Conservation (phyloP, 768 basidiomycete genomes). For the Russula ochroleuca region DNA sequence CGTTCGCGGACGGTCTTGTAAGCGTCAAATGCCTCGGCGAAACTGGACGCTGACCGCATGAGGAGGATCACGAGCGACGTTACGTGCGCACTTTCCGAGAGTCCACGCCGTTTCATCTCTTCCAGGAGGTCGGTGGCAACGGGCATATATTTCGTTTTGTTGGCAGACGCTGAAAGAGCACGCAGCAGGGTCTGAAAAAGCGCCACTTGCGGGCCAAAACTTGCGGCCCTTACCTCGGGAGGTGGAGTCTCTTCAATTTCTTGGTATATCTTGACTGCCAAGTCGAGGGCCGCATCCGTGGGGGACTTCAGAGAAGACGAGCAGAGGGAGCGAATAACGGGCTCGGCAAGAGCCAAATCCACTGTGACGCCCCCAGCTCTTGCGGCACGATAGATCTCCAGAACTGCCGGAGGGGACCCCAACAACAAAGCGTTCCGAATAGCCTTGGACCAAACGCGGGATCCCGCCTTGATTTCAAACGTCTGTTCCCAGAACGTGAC, state of each 20-base stretch:
- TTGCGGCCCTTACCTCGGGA: not conserved
- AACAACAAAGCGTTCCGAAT: conserved; percentile 47
- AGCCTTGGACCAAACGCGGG: conserved; percentile 51
- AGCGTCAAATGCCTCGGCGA: conserved; percentile 56
- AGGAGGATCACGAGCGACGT: conserved; percentile 56
- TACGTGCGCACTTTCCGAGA: conserved; percentile 45
- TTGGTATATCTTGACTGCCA: conserved; percentile 50
- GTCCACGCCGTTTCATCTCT: conserved; percentile 57
- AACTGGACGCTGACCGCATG: conserved; percentile 56
- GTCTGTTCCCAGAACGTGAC: conserved; percentile 37
- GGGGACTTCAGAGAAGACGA: conserved; percentile 36
- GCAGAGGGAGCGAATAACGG: conserved; percentile 51
- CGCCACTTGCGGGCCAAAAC: conserved; percentile 30
- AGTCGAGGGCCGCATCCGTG: conserved; percentile 45
- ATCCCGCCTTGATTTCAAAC: conserved; percentile 40
- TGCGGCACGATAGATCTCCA: conserved; percentile 48
- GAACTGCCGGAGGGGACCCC: conserved; percentile 40
- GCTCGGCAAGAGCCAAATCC: conserved; percentile 49
- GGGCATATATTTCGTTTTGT: conserved; percentile 46
- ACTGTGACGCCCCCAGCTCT: conserved; percentile 43
- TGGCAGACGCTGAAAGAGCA: conserved; percentile 38
- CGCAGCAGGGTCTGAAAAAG: conserved; percentile 48
- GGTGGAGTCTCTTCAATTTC: conserved; percentile 36
- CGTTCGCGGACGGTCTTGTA: conserved; percentile 46
- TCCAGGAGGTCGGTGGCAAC: conserved; percentile 50